A percentile compares a stretch with the other conserved stretches of the same genome.
Conservation (phyloP, 768 basidiomycete genomes). For the Collybia mongolica region DNA sequence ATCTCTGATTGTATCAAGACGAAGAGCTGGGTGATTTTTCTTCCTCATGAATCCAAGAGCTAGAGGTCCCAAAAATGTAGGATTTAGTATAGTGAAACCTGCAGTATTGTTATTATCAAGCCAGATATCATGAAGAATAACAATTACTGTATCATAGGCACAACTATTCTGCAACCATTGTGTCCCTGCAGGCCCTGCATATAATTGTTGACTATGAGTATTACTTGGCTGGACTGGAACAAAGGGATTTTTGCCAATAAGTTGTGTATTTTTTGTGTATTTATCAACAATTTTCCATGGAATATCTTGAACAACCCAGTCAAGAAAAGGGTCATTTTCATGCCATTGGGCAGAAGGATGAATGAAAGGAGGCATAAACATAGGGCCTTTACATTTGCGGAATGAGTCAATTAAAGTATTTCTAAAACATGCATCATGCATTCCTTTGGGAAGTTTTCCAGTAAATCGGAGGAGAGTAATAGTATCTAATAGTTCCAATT, state of each 20-base stretch:
- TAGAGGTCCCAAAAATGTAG: conserved; percentile 1
- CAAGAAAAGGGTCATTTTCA: conserved; percentile 2
- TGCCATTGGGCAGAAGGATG: conserved; percentile 3
- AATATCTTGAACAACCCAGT: neutral
- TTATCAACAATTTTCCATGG: neutral
- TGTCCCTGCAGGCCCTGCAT: neutral
- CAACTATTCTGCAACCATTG: conserved; percentile 3
- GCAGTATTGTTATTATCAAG: neutral
- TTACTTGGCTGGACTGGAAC: neutral
- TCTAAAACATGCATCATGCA: neutral
- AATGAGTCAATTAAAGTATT: conserved; percentile 3
- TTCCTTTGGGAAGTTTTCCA: neutral
- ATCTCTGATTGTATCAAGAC: conserved; percentile 1
- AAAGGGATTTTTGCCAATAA: conserved; percentile 1
- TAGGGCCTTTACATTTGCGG: neutral
- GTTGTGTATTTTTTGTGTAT: neutral
- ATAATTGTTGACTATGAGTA: neutral
- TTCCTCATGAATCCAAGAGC: neutral
- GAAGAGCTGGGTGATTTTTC: neutral
- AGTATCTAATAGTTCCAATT: conserved; percentile 15
- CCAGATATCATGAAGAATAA: conserved; percentile 3
- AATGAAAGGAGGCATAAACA: conserved; percentile 3
- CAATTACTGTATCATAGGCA: conserved; percentile 10
- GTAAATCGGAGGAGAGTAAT: conserved; percentile 7
- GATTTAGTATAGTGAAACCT: neutral